Base-by-base conservation (phyloP, 2,329 filamentous ascomycete species). In the Colletotrichum caudatum region DNA sequence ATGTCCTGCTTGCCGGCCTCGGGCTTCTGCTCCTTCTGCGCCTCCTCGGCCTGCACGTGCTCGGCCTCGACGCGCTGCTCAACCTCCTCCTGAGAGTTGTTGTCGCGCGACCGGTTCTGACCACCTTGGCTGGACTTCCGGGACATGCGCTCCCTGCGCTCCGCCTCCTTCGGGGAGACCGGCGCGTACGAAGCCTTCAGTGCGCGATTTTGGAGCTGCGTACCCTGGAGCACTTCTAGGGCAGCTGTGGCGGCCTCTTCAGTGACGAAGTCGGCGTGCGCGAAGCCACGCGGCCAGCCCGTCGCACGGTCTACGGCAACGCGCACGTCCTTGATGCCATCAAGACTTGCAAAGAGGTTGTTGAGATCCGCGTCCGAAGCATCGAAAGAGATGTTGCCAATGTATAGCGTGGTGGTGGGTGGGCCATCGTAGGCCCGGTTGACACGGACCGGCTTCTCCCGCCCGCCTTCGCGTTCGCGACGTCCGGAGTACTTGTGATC, bases 351-450 rank as follows among this genome's bases (percentile, higher is more conserved):
- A 87, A 97, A 95, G 35, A 97, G 82, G 64, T 90, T 86, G 82
- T 95, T 94, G 65, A 97, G 85, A 77, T 97, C 94, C 65, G 89
- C 88, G 78, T 97, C 94, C 11, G 92, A 93, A 84, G 95, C 92
- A 82, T 97, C 93, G 78, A 93, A 96, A 14, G 93, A 91, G 82
- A 97, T 90, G 84, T 96, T 96, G 75, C 94, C 94, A 76, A 97
- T 89, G 84, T 92, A 97, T 44, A 97, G 83, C 1, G 91, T 93
- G 23, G 56, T 14, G 18, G 63, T 73, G 29, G 63, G 63, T 23
- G 56, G 26, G 58, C 59, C 58, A 23, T 37, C n/a, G 57, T 65
- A 53, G 33, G 20, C 12, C 48, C 23, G 48, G 48, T 2, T 7
- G 48, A 6, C 23, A 12, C 46, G 46, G 9, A n/a, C 9, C n/a